These are phyloP conservation scores for Nakazawaea wickerhamii DNA, from an alignment of 805 yeast species.

Conservation along the genomic window DNA sequence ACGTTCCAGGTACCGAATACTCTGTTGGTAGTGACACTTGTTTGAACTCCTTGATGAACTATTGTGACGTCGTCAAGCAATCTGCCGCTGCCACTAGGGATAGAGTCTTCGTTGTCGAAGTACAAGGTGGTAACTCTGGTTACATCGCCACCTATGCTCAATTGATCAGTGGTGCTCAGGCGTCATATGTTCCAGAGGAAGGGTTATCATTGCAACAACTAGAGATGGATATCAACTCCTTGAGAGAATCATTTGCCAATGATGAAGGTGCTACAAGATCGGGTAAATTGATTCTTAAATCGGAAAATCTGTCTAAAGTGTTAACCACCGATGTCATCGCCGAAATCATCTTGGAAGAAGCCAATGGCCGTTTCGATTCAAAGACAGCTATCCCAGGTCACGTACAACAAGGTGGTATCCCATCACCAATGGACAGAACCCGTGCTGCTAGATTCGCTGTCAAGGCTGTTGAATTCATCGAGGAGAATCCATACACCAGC, in stretches of 20 bases:
- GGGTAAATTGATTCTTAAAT: slow-evolving; percentile 66
- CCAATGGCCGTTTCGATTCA: slow-evolving; percentile 63
- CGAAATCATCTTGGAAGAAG: slow-evolving; percentile 60
- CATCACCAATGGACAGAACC: slow-evolving; percentile 74
- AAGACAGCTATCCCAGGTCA: slow-evolving; percentile 83
- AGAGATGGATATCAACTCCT: slow-evolving; percentile 57
- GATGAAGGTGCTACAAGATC: slow-evolving; percentile 61
- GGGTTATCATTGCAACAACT: slow-evolving; percentile 54
- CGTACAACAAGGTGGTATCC: slow-evolving; percentile 79
- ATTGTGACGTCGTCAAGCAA: slow-evolving; percentile 77
- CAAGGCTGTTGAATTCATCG: slow-evolving; percentile 65
- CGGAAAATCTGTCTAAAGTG: slow-evolving; percentile 65
- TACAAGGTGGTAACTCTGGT: slow-evolving; percentile 84
- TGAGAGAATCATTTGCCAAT: slow-evolving; percentile 53
- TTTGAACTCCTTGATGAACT: slow-evolving; percentile 60
- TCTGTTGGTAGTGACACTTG: slow-evolving; percentile 75
- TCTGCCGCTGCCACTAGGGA: slow-evolving; percentile 75
- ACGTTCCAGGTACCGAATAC: slow-evolving; percentile 79
- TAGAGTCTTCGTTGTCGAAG: slow-evolving; percentile 75
- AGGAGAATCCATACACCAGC: slow-evolving; percentile 25
- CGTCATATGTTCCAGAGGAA: slow-evolving; percentile 73
- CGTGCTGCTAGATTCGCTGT: slow-evolving; percentile 69
- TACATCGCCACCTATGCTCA: slow-evolving; percentile 68
- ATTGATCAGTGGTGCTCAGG: slow-evolving; percentile 66
- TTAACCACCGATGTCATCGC: slow-evolving; percentile 63